These are phyloP conservation scores for Carpinus fangiana DNA, from an alignment of 306 rosid genomes.

Conservation along the genomic window DNA sequence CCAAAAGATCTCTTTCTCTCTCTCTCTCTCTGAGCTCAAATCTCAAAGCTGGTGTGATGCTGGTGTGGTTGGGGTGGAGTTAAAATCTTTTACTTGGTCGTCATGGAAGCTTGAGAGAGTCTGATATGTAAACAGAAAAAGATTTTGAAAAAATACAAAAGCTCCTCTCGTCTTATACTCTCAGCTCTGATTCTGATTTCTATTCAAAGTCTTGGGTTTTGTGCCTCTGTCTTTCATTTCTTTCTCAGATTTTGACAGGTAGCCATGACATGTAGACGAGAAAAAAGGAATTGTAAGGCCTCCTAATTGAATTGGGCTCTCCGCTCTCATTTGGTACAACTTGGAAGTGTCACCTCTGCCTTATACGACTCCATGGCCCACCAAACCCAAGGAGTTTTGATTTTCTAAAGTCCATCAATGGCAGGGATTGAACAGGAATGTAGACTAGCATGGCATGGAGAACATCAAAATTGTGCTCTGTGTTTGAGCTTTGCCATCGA, in stretches of 20 bases:
- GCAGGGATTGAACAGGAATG: neutral
- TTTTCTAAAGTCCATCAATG: neutral
- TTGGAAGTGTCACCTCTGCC: neutral
- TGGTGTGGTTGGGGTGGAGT: conserved; percentile 28
- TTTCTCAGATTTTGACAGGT: conserved; percentile 68
- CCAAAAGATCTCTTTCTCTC: conserved; percentile 29
- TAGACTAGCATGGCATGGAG: neutral
- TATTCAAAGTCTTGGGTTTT: conserved; percentile 60
- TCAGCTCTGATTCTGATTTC: conserved; percentile 48
- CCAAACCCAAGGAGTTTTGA: neutral
- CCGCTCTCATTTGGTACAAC: neutral
- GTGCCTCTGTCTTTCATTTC: conserved; percentile 68
- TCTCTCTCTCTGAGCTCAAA: conserved; percentile 60
- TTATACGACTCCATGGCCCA: neutral
- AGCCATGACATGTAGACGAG: conserved; percentile 51
- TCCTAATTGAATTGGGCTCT: conserved; percentile 25
- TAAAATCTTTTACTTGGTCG: conserved; percentile 22
- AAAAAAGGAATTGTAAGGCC: conserved; percentile 17
- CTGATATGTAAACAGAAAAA: neutral
- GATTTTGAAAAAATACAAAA: conserved; percentile 36
- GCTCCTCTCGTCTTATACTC: conserved; percentile 53
- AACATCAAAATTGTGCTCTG: neutral
- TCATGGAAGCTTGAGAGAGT: conserved; percentile 35
- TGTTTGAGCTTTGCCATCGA: neutral
- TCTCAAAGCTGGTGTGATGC: conserved; percentile 51